phyloP scores from a whole-genome alignment of 495 filamentous ascomycete genomes.

The Hypomontagnella monticulosa region DNA sequence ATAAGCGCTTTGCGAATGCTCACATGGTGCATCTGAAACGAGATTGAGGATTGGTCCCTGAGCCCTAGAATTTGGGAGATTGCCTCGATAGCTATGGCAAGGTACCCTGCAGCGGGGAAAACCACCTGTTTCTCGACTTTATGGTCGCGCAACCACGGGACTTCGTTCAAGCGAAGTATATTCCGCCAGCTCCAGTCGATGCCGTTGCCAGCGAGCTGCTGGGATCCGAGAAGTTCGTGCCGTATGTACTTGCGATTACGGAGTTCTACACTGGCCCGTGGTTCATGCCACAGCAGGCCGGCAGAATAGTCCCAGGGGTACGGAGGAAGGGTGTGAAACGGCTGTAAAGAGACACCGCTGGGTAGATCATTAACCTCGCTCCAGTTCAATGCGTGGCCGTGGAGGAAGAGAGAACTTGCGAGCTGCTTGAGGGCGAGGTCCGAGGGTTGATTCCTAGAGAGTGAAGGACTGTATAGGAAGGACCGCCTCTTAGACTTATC shows the following conservation, averaged over 20 bases:
- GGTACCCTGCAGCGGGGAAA: constrained; percentile 65
- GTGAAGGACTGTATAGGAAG: constrained; percentile 22
- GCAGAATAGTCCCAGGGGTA: constrained; percentile 58
- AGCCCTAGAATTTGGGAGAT: constrained; percentile 45
- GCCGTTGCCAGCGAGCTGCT: constrained; percentile 17
- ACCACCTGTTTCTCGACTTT: constrained; percentile 50
- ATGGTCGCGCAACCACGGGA: constrained; percentile 62
- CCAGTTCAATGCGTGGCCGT: constrained; percentile 45
- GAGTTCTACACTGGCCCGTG: constrained; percentile 46
- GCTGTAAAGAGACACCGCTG: neutral
- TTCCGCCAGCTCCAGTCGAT: constrained; percentile 40
- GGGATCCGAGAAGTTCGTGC: constrained; percentile 37
- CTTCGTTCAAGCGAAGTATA: constrained; percentile 22
- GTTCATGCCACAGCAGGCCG: constrained; percentile 50
- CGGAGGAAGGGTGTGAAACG: constrained; percentile 43
- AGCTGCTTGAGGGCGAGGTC: constrained; percentile 30
- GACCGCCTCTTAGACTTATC: constrained; percentile 1
- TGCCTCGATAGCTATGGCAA: constrained; percentile 61
- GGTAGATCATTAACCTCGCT: constrained; percentile 1
- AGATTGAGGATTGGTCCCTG: neutral
- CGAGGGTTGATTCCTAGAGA: constrained; percentile 16
- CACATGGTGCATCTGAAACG: constrained; percentile 20
- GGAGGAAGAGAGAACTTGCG: constrained; percentile 49
- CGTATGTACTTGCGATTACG: constrained; percentile 38
- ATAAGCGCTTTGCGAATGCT: constrained; percentile 16